Evolutionary conservation across 73 alveolate species (phyloP).

Genomic region (Blepharisma japonicum): DNA sequence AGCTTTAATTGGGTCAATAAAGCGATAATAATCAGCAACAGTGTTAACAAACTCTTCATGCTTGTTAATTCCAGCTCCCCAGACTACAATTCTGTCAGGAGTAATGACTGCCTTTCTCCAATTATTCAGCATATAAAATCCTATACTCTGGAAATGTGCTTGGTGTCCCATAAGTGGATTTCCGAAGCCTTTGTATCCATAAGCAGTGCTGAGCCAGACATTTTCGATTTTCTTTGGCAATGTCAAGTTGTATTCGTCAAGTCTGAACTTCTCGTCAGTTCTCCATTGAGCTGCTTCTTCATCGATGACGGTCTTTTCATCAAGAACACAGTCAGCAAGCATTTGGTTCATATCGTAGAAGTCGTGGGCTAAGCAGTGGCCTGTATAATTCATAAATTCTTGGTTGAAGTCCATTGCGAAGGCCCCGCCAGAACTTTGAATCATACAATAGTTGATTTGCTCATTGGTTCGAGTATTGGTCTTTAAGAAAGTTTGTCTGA

Average conservation of each 20-base stretch:
- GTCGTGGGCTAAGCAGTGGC: constrained; percentile 77
- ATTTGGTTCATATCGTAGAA: constrained; percentile 66
- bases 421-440: constrained; percentile 80
- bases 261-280: constrained; percentile 36
- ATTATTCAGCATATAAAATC: constrained; percentile 42
- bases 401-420: constrained; percentile 73
- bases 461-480: constrained; percentile 76
- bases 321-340: constrained; percentile 71
- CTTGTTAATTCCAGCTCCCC: constrained; percentile 58
- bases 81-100: constrained; percentile 48
- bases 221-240: constrained; percentile 33
- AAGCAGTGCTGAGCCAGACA: constrained; percentile 51
- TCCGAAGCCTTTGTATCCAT: constrained; percentile 53
- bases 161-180: constrained; percentile 55
- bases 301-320: constrained; percentile 51
- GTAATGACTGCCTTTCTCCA: constrained; percentile 49
- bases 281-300: constrained; percentile 51
- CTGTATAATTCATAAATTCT: constrained; percentile 69
- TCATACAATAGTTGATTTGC: constrained; percentile 77
- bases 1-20: constrained; percentile 39
- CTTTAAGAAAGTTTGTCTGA: constrained; percentile 66
- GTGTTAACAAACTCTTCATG: constrained; percentile 56
- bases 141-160: constrained; percentile 43
- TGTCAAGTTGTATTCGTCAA: constrained; percentile 35
- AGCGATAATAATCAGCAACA: constrained; percentile 43